Evolutionary conservation across 129 eudicot genomes (phyloP), one percentile per base, ranked within the genome.

Genomic region (Saposhnikovia divaricata): DNA sequence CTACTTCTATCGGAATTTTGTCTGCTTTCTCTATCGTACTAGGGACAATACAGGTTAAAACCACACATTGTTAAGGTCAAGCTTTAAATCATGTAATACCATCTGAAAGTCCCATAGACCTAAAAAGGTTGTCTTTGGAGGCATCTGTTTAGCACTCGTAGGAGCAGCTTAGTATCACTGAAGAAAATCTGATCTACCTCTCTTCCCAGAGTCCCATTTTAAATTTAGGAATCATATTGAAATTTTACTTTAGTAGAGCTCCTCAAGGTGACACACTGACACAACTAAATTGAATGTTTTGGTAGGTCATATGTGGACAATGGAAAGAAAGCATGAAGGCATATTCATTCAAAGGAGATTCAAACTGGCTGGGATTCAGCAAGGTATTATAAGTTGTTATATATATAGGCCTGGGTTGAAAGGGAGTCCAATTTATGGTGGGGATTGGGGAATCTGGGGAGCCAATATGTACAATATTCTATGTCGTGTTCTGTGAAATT

Each of bases 311-410:
- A 10, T 73, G 77, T 44, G 77, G 77, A 23, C 77, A 81, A 23
- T 93, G 98, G 98, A 84, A 71, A 42, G 84, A 86, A 78, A 78
- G 83, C 77, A 83, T 76, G 80, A 91, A 89, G 79, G 81, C 82
- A 61, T 91, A 91, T 86, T 93, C 98, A 38, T 93, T 86, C 80
- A 86, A 92, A 91, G 98, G 98, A 66, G 98, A 93, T 81, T 93
- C 96, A 55, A 93, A 91, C 81, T 93, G 98, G 98, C 96, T 90
- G 38, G 98, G 98, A 71, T 93, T 93, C 84, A 86, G 88, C 82
- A 93, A 93, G 96, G 98, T 93, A 85, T 46, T 31, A 43, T 21
- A 38, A 34, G 37, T 34, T 38, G 4, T 89, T 3, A 46, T 89
- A 89, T 39, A 93, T 91, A 80, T 79, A 21, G 12, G 68, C 28